These are phyloP conservation scores for Butyriboletus loyo DNA, from an alignment of 768 basidiomycete genomes.

Conservation along the genomic window DNA sequence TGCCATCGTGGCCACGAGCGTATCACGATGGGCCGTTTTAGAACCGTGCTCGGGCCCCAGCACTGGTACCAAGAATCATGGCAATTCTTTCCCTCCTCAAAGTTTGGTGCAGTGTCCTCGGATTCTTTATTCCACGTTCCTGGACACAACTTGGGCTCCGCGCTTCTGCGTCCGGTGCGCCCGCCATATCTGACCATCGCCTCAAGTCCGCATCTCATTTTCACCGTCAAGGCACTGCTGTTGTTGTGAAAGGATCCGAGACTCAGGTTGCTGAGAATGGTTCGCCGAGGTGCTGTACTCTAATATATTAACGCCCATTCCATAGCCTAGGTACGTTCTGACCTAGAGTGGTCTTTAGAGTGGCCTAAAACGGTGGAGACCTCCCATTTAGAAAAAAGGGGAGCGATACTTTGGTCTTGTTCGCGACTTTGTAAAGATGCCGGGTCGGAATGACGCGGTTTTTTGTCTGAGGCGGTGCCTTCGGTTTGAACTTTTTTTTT, in stretches of 20 bases:
- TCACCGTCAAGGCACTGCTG: constrained; percentile 10
- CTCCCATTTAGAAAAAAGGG: background rate
- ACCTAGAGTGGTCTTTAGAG: background rate
- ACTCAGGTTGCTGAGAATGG: background rate
- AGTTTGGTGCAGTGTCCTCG: constrained; percentile 16
- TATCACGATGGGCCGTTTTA: constrained; percentile 6
- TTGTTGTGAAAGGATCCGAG: constrained; percentile 7
- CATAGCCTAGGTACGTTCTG: background rate
- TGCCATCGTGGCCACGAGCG: constrained; percentile 14
- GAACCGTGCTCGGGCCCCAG: background rate
- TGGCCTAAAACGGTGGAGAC: background rate
- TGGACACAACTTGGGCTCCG: background rate
- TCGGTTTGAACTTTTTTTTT: background rate
- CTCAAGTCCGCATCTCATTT: constrained; percentile 5
- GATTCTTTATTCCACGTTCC: constrained; percentile 1
- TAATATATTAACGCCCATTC: background rate
- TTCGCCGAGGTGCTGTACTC: background rate
- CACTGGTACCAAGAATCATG: constrained; percentile 4
- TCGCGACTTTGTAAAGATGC: background rate
- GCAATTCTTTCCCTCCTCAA: constrained; percentile 7
- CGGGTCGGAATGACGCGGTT: background rate
- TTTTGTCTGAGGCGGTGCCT: constrained; percentile 8
- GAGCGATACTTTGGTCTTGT: constrained; percentile 1
- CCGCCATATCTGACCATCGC: background rate
- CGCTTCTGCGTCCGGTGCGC: constrained; percentile 3